phyloP scores from a whole-genome alignment of 179 eudicot species.

The Gypsophila paniculata region DNA sequence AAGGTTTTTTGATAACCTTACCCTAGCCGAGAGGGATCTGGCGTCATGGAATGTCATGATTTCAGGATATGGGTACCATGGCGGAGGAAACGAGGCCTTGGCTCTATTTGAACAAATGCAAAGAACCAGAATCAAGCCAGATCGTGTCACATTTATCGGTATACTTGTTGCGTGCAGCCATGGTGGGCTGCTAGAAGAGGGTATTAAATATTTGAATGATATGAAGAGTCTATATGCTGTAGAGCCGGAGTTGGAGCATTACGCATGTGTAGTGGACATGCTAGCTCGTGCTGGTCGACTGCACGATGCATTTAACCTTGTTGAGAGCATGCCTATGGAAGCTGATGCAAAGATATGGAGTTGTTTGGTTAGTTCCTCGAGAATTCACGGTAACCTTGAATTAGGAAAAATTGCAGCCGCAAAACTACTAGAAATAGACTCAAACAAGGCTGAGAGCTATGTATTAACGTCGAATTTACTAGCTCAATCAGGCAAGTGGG shows the following conservation, averaged over 20 bases:
- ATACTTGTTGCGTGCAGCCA: slow-evolving; percentile 63
- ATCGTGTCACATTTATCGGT: slow-evolving; percentile 49
- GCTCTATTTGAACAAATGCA: slow-evolving; percentile 50
- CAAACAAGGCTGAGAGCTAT: slow-evolving; percentile 48
- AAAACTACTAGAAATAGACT: slow-evolving; percentile 45
- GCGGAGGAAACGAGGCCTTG: slow-evolving; percentile 49
- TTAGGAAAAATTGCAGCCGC: slow-evolving; percentile 47
- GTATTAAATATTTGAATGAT: slow-evolving; percentile 40
- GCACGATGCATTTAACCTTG: slow-evolving; percentile 47
- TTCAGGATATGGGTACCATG: slow-evolving; percentile 70
- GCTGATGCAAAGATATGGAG: slow-evolving; percentile 61
- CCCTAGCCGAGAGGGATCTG: slow-evolving; percentile 33
- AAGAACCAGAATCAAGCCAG: slow-evolving; percentile 47
- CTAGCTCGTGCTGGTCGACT: slow-evolving; percentile 63
- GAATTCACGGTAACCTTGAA: slow-evolving; percentile 33
- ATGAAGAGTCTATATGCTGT: slow-evolving; percentile 47
- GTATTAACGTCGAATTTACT: slow-evolving; percentile 51
- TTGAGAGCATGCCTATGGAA: slow-evolving; percentile 44
- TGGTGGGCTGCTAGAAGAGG: slow-evolving; percentile 52
- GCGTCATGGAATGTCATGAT: slow-evolving; percentile 60
- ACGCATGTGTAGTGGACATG: slow-evolving; percentile 75
- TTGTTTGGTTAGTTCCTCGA: slow-evolving; percentile 61
- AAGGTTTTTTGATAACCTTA: slow-evolving; percentile 40
- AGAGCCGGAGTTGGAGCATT: slow-evolving; percentile 60
- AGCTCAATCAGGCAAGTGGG: slow-evolving; percentile 60